Evolutionary conservation across 352 stramenopile species (phyloP).

Genomic region (Phytophthora foliorum): DNA sequence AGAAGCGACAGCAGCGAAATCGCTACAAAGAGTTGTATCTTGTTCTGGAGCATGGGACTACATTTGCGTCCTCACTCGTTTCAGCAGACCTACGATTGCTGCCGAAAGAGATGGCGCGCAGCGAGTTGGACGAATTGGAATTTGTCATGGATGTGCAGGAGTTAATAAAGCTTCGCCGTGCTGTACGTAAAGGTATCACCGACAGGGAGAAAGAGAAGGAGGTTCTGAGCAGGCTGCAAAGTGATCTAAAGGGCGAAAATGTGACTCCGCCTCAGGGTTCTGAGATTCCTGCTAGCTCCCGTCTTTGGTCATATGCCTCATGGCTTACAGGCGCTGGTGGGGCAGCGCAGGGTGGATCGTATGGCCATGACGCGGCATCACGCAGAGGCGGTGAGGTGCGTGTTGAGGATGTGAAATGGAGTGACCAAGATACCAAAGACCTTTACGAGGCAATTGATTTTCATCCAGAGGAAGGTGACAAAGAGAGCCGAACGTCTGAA

Average conservation of each 20-base stretch:
- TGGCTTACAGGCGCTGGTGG: conserved; percentile 61
- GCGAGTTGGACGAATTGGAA: conserved; percentile 76
- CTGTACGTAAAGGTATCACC: conserved; percentile 57
- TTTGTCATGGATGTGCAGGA: conserved; percentile 76
- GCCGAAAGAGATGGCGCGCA: conserved; percentile 56
- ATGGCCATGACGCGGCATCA: conserved; percentile 1
- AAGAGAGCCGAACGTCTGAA: conserved; percentile 24
- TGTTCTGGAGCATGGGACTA: conserved; percentile 35
- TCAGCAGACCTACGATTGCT: conserved; percentile 48
- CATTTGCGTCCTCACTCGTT: conserved; percentile 49
- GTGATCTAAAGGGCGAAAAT: conserved; percentile 12
- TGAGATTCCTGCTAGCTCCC: conserved; percentile 48
- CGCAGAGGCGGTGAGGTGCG: conserved; percentile 22
- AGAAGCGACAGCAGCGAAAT: conserved; percentile 41
- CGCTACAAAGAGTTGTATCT: conserved; percentile 79
- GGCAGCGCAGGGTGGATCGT: conserved; percentile 19
- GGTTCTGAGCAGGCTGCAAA: conserved; percentile 42
- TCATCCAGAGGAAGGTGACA: conserved; percentile 55
- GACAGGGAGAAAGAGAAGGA: conserved; percentile 50
- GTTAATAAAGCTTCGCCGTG: conserved; percentile 66
- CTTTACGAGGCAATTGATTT: conserved; percentile 88
- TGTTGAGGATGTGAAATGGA: conserved; percentile 78
- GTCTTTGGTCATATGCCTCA: conserved; percentile 78
- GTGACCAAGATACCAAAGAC: conserved; percentile 85
- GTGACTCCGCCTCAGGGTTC: conserved; percentile 14